A percentile compares a stretch with the other conserved stretches of the same genome.
Evolutionary conservation across 2,329 filamentous ascomycete species (phyloP).

Genomic region (Colletotrichum sp.): DNA sequence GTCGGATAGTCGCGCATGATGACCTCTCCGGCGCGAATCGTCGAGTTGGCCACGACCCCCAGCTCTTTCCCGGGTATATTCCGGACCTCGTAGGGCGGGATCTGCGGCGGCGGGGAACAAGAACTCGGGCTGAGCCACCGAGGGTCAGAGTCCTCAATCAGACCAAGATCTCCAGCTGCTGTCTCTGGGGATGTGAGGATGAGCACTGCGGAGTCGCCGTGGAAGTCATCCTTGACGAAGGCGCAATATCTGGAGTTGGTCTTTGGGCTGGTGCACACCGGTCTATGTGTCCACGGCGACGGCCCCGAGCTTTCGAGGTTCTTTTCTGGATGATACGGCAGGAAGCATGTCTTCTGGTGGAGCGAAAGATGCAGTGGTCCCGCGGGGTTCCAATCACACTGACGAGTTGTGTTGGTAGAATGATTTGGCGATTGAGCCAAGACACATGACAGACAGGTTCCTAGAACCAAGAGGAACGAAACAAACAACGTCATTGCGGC

Average conservation of each 20-base stretch:
- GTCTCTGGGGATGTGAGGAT: constrained; percentile 12
- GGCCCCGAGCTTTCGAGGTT: no score
- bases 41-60: constrained; percentile 34
- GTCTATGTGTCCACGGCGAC: constrained; percentile 16
- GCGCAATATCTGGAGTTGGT: not conserved
- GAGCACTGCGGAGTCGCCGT: constrained; percentile 5
- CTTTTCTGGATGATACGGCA: not conserved
- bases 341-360: not conserved
- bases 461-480: not conserved
- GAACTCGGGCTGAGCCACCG: not conserved
- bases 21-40: constrained; percentile 33
- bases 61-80: constrained; percentile 33
- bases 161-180: not conserved
- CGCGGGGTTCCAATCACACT: not conserved
- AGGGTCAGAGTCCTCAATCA: constrained; percentile 5
- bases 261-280: constrained; percentile 6
- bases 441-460: not conserved
- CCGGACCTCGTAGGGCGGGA: constrained; percentile 28
- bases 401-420: not conserved
- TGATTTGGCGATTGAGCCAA: not conserved
- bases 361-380: not conserved
- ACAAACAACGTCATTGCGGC: not conserved
- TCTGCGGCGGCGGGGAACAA: not conserved
- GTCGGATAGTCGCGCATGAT: constrained; percentile 34
- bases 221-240: constrained; percentile 19